Evolutionary conservation across 179 eudicot genomes (phyloP).

Genomic region (Spergularia azorica): DNA sequence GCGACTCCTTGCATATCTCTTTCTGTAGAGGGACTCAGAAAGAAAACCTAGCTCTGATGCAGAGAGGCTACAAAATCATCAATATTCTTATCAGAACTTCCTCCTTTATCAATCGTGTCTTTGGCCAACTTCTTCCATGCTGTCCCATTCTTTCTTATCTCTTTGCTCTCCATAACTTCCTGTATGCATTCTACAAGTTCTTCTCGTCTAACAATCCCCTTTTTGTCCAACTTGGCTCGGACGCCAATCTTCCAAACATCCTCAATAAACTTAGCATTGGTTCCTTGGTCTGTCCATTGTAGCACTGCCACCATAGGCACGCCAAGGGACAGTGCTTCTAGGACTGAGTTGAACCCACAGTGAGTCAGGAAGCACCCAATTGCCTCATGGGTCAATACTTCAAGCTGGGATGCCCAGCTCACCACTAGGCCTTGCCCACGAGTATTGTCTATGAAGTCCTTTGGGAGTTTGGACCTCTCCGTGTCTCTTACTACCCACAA

Average conservation of each 20-base stretch:
- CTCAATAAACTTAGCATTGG: slow-evolving; percentile 47
- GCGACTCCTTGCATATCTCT: too few species aligned
- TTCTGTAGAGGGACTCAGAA: too few species aligned
- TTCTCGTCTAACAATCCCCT: slow-evolving; percentile 29
- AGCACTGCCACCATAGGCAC: slow-evolving; percentile 38
- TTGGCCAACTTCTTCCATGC: slow-evolving; percentile 42
- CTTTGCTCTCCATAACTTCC: slow-evolving; percentile 36
- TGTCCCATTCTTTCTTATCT: slow-evolving; percentile 28
- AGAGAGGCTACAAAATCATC: slow-evolving; percentile 38
- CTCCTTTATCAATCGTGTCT: slow-evolving; percentile 43
- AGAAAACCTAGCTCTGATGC: neutral
- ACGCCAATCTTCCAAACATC: slow-evolving; percentile 51
- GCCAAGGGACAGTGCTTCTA: slow-evolving; percentile 42
- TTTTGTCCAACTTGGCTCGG: slow-evolving; percentile 26
- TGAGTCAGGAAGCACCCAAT: slow-evolving; percentile 45
- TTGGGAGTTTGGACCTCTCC: slow-evolving; percentile 33
- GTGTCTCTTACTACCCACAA: slow-evolving; percentile 45
- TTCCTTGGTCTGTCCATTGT: slow-evolving; percentile 42
- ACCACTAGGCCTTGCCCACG: slow-evolving; percentile 28
- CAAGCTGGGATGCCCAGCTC: slow-evolving; percentile 44
- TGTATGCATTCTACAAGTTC: slow-evolving; percentile 24
- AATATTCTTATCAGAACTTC: slow-evolving; percentile 40
- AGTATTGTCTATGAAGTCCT: slow-evolving; percentile 16
- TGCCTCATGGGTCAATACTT: slow-evolving; percentile 33
- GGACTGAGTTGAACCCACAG: slow-evolving; percentile 46